Evolutionary conservation across 495 filamentous ascomycete genomes (phyloP), one percentile per base, ranked within the genome.

Genomic region (Barbatosphaeria neglecta): DNA sequence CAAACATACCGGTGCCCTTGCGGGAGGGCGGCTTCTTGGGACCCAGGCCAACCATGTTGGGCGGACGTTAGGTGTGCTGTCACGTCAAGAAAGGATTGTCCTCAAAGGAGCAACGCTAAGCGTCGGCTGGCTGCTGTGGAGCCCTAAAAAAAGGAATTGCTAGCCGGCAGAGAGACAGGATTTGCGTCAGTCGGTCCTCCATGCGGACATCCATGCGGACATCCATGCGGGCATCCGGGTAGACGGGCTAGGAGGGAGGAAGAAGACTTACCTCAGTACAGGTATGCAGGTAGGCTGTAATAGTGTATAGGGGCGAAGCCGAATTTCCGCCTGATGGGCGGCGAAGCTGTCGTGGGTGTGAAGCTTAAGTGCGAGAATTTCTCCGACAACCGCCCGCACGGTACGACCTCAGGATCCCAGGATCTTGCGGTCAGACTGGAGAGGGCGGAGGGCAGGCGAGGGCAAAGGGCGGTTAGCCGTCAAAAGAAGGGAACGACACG

Each of bases 11-110:
- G 24, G 65, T 73, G 77, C 84, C 85, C 74, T 82, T 87, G 54
- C 84, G 82, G 68, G 82, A 84, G 39, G 81, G 82, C 44, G 76
- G 80, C 54, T 76, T 75, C 59, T 82, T 80, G 47, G 86, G 82
- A 60, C 80, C 82, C 52, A 84, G 60, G 60, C 81, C 82, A 52
- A 86, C 82, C 85, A 90, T 90, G 51, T 59, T 86, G 70, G 44
- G 19, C 10, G 6, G 10, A 20, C 17, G 11, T 37, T 6, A 50
- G 2, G 47, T 41, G 24, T 33, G 38, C 37, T 39, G 37, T 20
- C 37, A 20, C 2, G 19, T 39, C n/a, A 17, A 18, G 2, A 7
- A 22, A 6, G 37, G 24, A 6, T 37, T 35, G 44, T 20, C 2
- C 22, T 4, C 9, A 16, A 27, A 24, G 31, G 31, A 11, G 31